These are phyloP conservation scores for Styphnolobium japonicum DNA, from an alignment of 306 rosid genomes.

Conservation along the genomic window DNA sequence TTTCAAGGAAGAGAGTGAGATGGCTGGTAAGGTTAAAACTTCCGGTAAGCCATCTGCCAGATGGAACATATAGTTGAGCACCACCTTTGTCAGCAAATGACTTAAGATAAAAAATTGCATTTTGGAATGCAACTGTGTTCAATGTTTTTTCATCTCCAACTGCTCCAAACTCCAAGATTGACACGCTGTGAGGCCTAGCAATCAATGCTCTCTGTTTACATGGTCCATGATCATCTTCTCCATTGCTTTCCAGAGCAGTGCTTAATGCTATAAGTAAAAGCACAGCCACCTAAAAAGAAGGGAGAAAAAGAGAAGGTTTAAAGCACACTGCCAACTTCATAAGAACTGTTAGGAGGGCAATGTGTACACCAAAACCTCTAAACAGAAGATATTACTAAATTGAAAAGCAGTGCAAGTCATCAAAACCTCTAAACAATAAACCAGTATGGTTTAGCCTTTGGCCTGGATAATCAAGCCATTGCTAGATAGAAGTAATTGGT, in stretches of 20 bases:
- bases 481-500: background rate
- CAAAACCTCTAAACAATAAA: background rate
- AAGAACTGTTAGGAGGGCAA: background rate
- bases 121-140: conserved; percentile 66
- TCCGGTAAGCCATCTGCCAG: conserved; percentile 68
- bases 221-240: conserved; percentile 25
- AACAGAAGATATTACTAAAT: background rate
- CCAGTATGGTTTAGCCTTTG: conserved; percentile 2
- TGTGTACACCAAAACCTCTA: background rate
- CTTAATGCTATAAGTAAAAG: conserved; percentile 40
- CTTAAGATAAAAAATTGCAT: conserved; percentile 67
- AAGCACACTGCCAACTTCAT: background rate
- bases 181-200: conserved; percentile 67
- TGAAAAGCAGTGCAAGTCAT: background rate
- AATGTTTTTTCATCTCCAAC: conserved; percentile 73
- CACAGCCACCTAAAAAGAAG: conserved; percentile 31
- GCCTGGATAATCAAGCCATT: background rate
- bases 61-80: conserved; percentile 65
- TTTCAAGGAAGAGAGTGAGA: conserved; percentile 67
- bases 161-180: conserved; percentile 66
- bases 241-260: conserved; percentile 28
- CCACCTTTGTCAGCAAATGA: conserved; percentile 81
- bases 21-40: conserved; percentile 73
- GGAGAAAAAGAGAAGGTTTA: background rate
- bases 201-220: conserved; percentile 30